Conservation (phyloP, 164 flowering plant species). For the Umbellularia californica region DNA sequence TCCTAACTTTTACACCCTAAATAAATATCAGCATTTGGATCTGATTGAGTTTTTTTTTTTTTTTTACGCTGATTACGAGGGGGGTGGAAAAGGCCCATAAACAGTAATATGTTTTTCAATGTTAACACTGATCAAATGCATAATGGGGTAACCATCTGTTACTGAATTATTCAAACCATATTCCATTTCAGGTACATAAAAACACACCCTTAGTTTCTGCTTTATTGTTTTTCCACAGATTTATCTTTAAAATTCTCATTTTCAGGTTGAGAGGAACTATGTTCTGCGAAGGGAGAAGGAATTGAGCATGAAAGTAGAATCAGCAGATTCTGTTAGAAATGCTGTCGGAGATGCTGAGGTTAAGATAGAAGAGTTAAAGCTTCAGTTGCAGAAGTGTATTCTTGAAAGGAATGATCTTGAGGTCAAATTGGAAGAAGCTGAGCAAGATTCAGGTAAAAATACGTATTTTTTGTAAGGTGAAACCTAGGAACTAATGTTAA, state of each 20-base stretch:
- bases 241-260: conserved; percentile 5
- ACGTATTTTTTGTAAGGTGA: no score
- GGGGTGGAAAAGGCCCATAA: no score
- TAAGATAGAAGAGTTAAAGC: conserved; percentile 61
- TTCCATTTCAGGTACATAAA: neutral
- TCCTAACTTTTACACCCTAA: neutral
- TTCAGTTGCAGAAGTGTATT: conserved; percentile 54
- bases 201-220: neutral
- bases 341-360: conserved; percentile 38
- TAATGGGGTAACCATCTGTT: no score
- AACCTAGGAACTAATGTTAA: neutral
- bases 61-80: no score
- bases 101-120: no score
- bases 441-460: conserved; percentile 74
- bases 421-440: conserved; percentile 78
- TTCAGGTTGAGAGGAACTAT: conserved; percentile 75
- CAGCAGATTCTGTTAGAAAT: conserved; percentile 52
- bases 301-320: conserved; percentile 48
- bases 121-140: no score
- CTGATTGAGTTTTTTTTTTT: no score
- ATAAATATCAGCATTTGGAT: neutral
- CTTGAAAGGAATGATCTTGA: conserved; percentile 78
- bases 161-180: neutral
- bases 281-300: conserved; percentile 80
- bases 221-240: neutral